Evolutionary conservation across 257 asterid genomes (phyloP).

Genomic region (Euphrasia confusa): DNA sequence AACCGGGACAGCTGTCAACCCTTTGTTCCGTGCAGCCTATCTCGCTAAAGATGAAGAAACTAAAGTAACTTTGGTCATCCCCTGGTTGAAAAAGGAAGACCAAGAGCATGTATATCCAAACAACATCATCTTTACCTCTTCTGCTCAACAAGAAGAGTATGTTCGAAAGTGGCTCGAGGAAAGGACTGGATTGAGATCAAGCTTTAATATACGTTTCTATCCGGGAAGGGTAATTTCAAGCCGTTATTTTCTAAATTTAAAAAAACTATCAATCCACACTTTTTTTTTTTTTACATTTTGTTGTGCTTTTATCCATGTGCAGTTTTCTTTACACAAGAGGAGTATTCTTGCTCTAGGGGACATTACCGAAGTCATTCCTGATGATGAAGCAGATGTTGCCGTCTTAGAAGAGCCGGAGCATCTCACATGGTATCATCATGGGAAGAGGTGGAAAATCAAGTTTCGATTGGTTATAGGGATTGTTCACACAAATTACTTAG

Average conservation of each 20-base stretch:
- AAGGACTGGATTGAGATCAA: conserved; percentile 59
- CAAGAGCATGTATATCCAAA: conserved; percentile 78
- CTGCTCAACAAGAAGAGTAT: conserved; percentile 73
- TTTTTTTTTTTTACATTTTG: neutral
- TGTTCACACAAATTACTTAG: conserved; percentile 92
- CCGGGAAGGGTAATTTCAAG: conserved; percentile 75
- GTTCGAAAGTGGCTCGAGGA: conserved; percentile 87
- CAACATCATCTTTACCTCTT: conserved; percentile 60
- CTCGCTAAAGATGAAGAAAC: conserved; percentile 62
- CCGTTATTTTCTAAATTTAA: neutral
- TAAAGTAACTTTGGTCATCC: conserved; percentile 80
- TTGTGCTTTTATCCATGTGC: conserved; percentile 20
- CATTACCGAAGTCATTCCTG: conserved; percentile 81
- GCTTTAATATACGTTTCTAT: conserved; percentile 59
- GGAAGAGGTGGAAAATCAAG: conserved; percentile 88
- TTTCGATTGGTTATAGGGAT: conserved; percentile 79
- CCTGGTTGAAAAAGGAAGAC: conserved; percentile 80
- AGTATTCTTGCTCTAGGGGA: conserved; percentile 95
- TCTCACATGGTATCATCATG: conserved; percentile 99
- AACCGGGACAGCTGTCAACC: conserved; percentile 95
- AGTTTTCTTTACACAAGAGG: conserved; percentile 83
- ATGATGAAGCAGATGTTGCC: conserved; percentile 90
- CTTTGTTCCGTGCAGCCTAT: conserved; percentile 93
- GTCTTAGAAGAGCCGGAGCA: conserved; percentile 99
- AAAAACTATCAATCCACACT: neutral